Percentiles rank a stretch among this genome's conserved stretches.
Conservation (phyloP, 768 basidiomycete genomes). For the Amanita exitialis region DNA sequence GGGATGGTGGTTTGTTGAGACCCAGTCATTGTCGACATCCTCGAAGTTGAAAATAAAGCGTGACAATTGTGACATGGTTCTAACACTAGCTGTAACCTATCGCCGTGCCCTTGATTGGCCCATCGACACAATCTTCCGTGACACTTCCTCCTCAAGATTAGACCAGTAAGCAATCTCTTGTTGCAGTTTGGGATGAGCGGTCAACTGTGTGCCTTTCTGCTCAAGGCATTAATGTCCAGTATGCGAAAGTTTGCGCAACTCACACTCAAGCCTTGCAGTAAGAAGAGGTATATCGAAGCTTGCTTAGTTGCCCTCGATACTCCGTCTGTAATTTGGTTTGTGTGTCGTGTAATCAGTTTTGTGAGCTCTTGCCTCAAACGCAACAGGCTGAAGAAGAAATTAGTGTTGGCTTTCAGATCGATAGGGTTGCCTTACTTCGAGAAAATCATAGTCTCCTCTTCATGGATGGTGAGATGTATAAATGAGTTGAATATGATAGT, state of each 20-base stretch:
- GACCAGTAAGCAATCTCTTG: constrained; percentile 83
- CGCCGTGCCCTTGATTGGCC: constrained; percentile 20
- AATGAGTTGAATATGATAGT: constrained; percentile 74
- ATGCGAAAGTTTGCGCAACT: constrained; percentile 14
- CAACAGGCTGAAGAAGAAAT: constrained; percentile 42
- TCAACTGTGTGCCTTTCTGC: constrained; percentile 58
- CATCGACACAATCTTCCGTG: constrained; percentile 42
- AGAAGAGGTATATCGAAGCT: constrained; percentile 61
- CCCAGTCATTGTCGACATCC: not conserved
- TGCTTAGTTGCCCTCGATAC: constrained; percentile 57
- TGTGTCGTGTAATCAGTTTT: constrained; percentile 66
- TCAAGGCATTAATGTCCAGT: constrained; percentile 3
- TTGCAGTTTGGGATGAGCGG: constrained; percentile 78
- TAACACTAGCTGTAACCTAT: not conserved
- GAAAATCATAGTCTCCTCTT: constrained; percentile 95
- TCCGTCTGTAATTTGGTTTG: constrained; percentile 52
- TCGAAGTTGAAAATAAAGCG: not conserved
- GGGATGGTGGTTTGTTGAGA: constrained; percentile 25
- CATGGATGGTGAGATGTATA: constrained; percentile 69
- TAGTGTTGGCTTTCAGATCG: not conserved
- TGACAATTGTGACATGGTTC: constrained; percentile 3
- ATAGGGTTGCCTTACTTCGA: constrained; percentile 55
- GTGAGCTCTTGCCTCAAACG: constrained; percentile 80
- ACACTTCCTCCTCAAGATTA: constrained; percentile 74
- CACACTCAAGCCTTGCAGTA: constrained; percentile 73